A percentile compares a stretch with the other conserved stretches of the same genome.
phyloP scores from a whole-genome alignment of 768 basidiomycete species.

The Holtermanniella nyarrowii region DNA sequence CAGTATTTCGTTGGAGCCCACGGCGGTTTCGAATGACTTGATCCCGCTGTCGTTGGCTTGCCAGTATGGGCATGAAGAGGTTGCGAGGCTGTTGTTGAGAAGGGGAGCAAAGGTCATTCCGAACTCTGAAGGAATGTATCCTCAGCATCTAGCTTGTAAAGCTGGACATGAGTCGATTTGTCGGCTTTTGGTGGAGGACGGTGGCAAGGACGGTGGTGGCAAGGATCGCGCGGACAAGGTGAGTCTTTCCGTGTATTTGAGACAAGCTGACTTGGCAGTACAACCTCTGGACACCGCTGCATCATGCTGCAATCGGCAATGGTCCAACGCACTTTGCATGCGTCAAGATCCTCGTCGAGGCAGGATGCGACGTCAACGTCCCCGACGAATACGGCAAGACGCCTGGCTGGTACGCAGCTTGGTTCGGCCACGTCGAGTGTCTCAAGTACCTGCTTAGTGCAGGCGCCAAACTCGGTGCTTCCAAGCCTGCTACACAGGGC shows the following conservation, averaged over 20 bases:
- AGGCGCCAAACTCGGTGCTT: constrained; percentile 23
- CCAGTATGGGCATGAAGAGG: constrained; percentile 74
- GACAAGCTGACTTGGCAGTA: constrained; percentile 43
- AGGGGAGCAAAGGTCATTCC: constrained; percentile 67
- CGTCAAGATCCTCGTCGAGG: constrained; percentile 65
- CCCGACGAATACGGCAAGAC: constrained; percentile 75
- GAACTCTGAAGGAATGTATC: constrained; percentile 93
- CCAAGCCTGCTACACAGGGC: constrained; percentile 3
- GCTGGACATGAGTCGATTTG: constrained; percentile 85
- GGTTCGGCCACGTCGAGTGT: constrained; percentile 55
- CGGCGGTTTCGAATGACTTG: constrained; percentile 54
- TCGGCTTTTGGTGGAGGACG: constrained; percentile 54
- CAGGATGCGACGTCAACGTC: constrained; percentile 63
- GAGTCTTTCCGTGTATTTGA: neutral
- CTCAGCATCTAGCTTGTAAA: constrained; percentile 87
- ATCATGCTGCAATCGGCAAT: constrained; percentile 86
- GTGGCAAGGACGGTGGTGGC: constrained; percentile 45
- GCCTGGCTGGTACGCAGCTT: constrained; percentile 88
- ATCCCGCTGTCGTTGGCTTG: constrained; percentile 84
- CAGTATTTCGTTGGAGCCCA: constrained; percentile 52
- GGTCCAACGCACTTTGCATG: constrained; percentile 50
- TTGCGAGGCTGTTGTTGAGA: constrained; percentile 64
- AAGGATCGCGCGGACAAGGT: constrained; percentile 79
- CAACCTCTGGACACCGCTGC: constrained; percentile 95
- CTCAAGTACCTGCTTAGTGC: constrained; percentile 30